These are phyloP conservation scores for Lasiosphaeria ovina DNA, from an alignment of 495 filamentous ascomycete species.

Conservation along the genomic window DNA sequence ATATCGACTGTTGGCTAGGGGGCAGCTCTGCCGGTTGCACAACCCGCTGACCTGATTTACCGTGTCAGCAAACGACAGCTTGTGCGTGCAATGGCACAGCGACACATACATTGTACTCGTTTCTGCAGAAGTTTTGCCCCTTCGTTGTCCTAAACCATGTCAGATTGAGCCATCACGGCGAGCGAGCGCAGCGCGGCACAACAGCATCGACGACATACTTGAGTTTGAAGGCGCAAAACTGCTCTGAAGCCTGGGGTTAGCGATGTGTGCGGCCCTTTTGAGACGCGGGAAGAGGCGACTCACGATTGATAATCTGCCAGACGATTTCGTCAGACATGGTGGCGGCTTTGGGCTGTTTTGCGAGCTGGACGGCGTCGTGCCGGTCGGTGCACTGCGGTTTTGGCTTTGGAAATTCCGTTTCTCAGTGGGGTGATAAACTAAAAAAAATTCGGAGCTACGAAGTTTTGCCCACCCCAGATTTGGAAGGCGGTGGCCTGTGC, in stretches of 20 bases:
- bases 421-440: background rate
- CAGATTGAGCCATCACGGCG: slow-evolving; percentile 23
- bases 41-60: slow-evolving; percentile 70
- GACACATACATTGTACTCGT: slow-evolving; percentile 53
- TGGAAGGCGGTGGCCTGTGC: too few relatives aligned
- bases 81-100: background rate
- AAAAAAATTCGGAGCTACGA: background rate
- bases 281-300: slow-evolving; percentile 4
- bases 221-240: slow-evolving; percentile 95
- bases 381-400: too few relatives aligned
- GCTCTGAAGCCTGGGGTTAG: slow-evolving; percentile 50
- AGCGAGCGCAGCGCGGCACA: slow-evolving; percentile 22
- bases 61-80: slow-evolving; percentile 6
- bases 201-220: slow-evolving; percentile 55
- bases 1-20: slow-evolving; percentile 92
- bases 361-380: background rate
- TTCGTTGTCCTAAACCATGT: slow-evolving; percentile 68
- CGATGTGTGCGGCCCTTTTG: background rate
- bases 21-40: slow-evolving; percentile 92
- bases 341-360: background rate
- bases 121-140: slow-evolving; percentile 93
- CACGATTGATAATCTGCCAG: slow-evolving; percentile 58
- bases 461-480: background rate
- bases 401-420: too few relatives aligned
- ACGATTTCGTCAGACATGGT: slow-evolving; percentile 86